These are phyloP conservation scores for Aureobasidium pullulans DNA, from an alignment of 2,329 filamentous ascomycete species.

Conservation along the genomic window DNA sequence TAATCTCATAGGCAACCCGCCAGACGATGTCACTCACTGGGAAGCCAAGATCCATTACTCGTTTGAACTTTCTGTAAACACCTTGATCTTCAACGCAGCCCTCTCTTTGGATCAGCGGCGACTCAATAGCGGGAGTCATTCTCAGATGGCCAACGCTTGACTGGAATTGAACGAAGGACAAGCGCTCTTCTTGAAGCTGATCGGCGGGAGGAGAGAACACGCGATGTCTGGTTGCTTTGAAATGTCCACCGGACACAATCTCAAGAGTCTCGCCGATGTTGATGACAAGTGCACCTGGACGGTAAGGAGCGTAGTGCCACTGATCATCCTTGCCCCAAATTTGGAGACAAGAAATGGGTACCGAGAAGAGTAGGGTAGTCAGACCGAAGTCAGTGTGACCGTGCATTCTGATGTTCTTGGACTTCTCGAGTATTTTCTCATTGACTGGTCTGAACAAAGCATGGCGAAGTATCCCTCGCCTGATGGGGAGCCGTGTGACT, in stretches of 20 bases:
- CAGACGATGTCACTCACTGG: not conserved
- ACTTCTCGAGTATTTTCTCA: constrained; percentile 15
- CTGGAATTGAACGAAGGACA: constrained; percentile 32
- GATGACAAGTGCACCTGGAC: constrained; percentile 31
- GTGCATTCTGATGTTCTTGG: constrained; percentile 26
- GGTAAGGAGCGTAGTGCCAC: constrained; percentile 33
- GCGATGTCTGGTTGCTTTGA: constrained; percentile 43
- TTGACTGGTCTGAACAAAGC: constrained; percentile 23
- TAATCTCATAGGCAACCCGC: constrained; percentile 22
- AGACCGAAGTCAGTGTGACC: constrained; percentile 35
- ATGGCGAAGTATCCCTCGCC: constrained; percentile 41
- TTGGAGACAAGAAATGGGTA: constrained; percentile 32
- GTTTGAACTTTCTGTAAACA: constrained; percentile 26
- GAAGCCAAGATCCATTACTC: not conserved
- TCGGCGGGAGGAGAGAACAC: constrained; percentile 23
- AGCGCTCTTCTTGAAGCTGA: constrained; percentile 10
- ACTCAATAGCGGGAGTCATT: constrained; percentile 25
- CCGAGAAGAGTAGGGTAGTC: constrained; percentile 35
- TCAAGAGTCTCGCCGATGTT: constrained; percentile 33
- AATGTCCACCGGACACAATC: constrained; percentile 32
- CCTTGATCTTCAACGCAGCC: not conserved
- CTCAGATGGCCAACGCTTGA: constrained; percentile 28
- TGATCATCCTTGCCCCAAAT: constrained; percentile 28
- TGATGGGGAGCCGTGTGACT: constrained; percentile 36
- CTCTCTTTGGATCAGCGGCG: not conserved